phyloP scores from a whole-genome alignment of 305 asterid genomes.

The Fraxinus nigra region DNA sequence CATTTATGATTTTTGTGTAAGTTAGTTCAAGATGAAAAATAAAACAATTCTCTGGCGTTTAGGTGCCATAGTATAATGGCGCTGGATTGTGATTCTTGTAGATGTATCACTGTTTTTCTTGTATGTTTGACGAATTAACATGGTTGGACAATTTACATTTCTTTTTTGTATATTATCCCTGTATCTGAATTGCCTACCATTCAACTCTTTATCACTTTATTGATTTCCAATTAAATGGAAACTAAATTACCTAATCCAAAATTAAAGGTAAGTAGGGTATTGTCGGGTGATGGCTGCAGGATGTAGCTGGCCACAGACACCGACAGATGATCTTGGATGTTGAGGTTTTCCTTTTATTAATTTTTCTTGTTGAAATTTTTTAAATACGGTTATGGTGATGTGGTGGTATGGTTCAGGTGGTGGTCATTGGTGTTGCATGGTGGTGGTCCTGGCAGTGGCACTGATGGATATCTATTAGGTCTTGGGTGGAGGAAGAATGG shows the following conservation, averaged over 20 bases:
- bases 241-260: not conserved
- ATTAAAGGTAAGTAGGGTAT: not conserved
- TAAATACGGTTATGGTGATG: not conserved
- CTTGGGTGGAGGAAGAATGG: not conserved
- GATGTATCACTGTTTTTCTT: not conserved
- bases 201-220: not conserved
- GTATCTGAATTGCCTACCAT: not conserved
- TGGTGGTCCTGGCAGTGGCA: not conserved
- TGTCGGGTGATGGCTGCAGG: not conserved
- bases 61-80: conserved; percentile 26
- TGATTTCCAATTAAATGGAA: not conserved
- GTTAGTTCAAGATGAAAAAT: not conserved
- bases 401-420: not conserved
- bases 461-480: not conserved
- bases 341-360: too few relatives aligned
- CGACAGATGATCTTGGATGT: not conserved
- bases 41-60: conserved; percentile 3
- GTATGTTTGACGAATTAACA: not conserved
- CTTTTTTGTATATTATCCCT: not conserved
- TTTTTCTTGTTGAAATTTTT: not conserved
- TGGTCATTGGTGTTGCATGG: not conserved
- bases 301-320: not conserved
- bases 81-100: not conserved
- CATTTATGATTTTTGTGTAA: conserved; percentile 44
- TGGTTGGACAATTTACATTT: not conserved